Base-by-base conservation (phyloP, 495 filamentous ascomycete genomes). In the Trichoderma asperelloides region DNA sequence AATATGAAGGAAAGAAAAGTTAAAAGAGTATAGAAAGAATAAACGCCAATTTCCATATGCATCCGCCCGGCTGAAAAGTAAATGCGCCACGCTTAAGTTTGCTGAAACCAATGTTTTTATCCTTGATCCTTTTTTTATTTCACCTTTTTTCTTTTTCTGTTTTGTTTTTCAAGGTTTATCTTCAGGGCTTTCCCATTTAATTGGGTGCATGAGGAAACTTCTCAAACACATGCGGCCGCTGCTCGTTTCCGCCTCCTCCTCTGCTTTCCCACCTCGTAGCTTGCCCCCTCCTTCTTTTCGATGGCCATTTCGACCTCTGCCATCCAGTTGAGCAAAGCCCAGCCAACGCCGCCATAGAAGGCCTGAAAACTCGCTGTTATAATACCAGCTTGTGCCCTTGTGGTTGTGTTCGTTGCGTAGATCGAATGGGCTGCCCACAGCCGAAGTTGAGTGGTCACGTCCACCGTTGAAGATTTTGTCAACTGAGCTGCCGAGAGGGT, bases 331-430 rank as follows among this genome's bases (percentile, higher is more conserved):
- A 70, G 88, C 89, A 62, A 89, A 89, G 15, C 93, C 93, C 45
- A 96, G 75, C 94, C 94, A 97, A 67, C 93, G 80, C 69, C 87
- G 87, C 91, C 91, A 98, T 71, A 98, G 69, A 64, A 91, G 87
- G 0, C 87, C 85, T 33, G 91, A 85, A 73, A 96, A 96, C 11
- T 90, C 90, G 25, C 90, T 90, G 72, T 96, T 90, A 75, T 96
- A 97, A 77, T 96, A 98, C 95, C 95, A 98, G 16, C 85, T 97
- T 12, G 87, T 89, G 3, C 94, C 93, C 67, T 82, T 80, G 76
- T 97, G 92, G 72, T 96, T 96, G 72, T 97, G 91, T 77, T 97
- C 93, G 41, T 90, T 85, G 37, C 88, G 85, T 18, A 91, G 81
- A 70, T 93, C 94, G 18, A 93, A 87, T 33, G 86, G 87, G 9